These are phyloP conservation scores for Solanum medicagineum DNA, from an alignment of 257 asterid species.

Conservation along the genomic window DNA sequence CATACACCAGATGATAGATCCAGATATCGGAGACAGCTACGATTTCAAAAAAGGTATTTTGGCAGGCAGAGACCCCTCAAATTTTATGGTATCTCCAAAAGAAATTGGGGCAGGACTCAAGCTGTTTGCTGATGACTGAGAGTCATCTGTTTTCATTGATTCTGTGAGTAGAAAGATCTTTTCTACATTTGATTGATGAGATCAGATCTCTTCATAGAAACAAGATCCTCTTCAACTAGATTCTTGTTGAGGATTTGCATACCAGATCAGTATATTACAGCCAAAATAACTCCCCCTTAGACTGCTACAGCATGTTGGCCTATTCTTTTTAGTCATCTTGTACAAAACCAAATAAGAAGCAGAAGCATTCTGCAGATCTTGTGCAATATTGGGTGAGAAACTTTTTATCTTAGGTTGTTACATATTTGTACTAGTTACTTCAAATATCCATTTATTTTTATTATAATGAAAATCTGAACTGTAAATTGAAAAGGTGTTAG, in stretches of 20 bases:
- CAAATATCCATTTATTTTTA: no score
- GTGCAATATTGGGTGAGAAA: not conserved
- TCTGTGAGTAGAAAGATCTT: not conserved
- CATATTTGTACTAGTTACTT: no score
- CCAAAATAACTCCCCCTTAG: not conserved
- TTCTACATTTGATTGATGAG: not conserved
- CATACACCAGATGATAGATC: conserved; percentile 64
- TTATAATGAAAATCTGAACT: no score
- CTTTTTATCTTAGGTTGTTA: not conserved
- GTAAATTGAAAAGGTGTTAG: not conserved
- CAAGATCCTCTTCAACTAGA: not conserved
- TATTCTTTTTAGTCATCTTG: not conserved
- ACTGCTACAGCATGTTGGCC: not conserved
- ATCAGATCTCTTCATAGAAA: not conserved
- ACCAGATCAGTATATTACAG: not conserved
- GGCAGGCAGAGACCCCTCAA: conserved; percentile 35
- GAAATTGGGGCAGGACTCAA: conserved; percentile 23
- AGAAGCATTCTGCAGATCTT: not conserved
- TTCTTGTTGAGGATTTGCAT: not conserved
- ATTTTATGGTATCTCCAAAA: conserved; percentile 72
- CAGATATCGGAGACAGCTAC: conserved; percentile 72
- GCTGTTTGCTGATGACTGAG: not conserved
- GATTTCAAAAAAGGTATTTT: conserved; percentile 40
- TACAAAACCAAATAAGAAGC: not conserved
- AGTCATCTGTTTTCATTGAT: not conserved